Evolutionary conservation across 495 filamentous ascomycete species (phyloP).

Genomic region (Neohortaea acidophila): DNA sequence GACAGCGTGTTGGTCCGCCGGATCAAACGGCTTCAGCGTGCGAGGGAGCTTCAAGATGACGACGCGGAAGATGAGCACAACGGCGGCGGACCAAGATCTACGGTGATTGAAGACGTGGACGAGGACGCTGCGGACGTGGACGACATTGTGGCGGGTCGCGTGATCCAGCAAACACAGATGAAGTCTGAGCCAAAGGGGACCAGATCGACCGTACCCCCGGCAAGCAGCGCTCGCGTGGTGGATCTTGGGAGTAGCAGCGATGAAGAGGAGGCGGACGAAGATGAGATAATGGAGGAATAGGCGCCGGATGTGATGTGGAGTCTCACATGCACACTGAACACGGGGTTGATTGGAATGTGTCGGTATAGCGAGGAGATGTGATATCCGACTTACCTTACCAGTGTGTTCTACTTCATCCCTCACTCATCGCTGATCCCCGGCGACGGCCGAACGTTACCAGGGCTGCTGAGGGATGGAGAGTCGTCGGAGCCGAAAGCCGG

Average conservation of each 20-base stretch:
- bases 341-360: no score
- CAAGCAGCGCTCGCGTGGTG: conserved; percentile 4
- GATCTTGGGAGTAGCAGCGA: conserved; percentile 1
- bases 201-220: background rate
- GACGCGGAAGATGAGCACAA: conserved; percentile 23
- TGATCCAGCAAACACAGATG: conserved; percentile 8
- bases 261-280: conserved; percentile 5
- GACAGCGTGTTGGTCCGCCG: conserved; percentile 28
- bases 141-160: conserved; percentile 10
- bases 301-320: no score
- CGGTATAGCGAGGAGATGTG: no score
- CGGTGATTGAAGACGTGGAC: conserved; percentile 22
- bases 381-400: no score
- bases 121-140: conserved; percentile 21
- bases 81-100: conserved; percentile 23
- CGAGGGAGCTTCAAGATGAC: conserved; percentile 23
- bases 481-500: no score
- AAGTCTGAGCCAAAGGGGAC: conserved; percentile 9
- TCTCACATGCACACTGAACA: no score
- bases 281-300: conserved; percentile 3
- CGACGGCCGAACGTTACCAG: no score
- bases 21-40: conserved; percentile 26
- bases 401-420: no score
- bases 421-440: no score
- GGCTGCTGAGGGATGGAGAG: no score